Conservation (phyloP, 2,329 filamentous ascomycete genomes). For the Epichloe sibirici region DNA sequence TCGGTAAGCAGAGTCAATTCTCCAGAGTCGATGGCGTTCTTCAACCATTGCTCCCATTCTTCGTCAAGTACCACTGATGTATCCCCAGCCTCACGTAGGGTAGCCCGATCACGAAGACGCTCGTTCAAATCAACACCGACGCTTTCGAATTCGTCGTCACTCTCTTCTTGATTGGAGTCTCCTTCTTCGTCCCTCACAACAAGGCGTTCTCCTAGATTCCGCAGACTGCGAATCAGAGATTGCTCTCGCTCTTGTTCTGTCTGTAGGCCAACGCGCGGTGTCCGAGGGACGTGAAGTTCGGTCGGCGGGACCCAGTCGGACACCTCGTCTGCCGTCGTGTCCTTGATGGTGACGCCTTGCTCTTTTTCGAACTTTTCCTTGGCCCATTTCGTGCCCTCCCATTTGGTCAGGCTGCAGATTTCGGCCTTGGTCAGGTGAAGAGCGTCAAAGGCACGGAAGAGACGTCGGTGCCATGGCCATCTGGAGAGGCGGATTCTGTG, state of each 20-base stretch:
- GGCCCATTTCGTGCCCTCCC: slow-evolving; percentile 76
- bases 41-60: slow-evolving; percentile 65
- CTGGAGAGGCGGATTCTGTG: slow-evolving; percentile 68
- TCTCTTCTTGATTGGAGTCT: slow-evolving; percentile 10
- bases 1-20: slow-evolving; percentile 36
- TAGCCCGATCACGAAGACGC: slow-evolving; percentile 51
- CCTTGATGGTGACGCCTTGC: slow-evolving; percentile 54
- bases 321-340: slow-evolving; percentile 61
- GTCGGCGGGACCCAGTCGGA: slow-evolving; percentile 36
- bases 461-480: slow-evolving; percentile 62
- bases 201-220: slow-evolving; percentile 7
- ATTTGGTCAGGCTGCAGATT: slow-evolving; percentile 61
- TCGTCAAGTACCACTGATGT: slow-evolving; percentile 49
- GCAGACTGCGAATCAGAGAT: slow-evolving; percentile 9
- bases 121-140: slow-evolving; percentile 52
- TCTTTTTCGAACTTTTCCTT: slow-evolving; percentile 69
- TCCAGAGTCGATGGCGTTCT: slow-evolving; percentile 51
- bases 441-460: slow-evolving; percentile 64
- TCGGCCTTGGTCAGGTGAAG: slow-evolving; percentile 57
- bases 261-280: slow-evolving; percentile 2
- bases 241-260: slow-evolving; percentile 8
- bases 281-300: neutral
- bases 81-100: slow-evolving; percentile 49
- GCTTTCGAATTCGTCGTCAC: slow-evolving; percentile 30
- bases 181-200: slow-evolving; percentile 4